Evolutionary conservation across 768 basidiomycete genomes (phyloP).

Genomic region (Russula griseocarnosa): DNA sequence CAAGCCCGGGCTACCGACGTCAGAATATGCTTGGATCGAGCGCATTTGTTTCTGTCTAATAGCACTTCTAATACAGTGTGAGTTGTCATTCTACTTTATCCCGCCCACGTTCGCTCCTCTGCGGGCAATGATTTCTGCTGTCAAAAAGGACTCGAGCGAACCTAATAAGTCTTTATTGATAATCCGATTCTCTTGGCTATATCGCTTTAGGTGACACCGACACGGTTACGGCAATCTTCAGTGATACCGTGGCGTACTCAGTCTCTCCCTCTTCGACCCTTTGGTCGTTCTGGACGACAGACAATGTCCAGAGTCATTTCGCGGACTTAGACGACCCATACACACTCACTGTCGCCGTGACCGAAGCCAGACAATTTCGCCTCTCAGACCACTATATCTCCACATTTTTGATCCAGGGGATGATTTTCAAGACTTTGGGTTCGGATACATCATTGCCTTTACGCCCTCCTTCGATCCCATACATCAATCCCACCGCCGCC

Average conservation of each 20-base stretch:
- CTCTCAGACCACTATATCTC: background rate
- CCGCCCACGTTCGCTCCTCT: background rate
- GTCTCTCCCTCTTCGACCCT: background rate
- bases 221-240: conserved; percentile 14
- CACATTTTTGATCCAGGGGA: conserved; percentile 7
- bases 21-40: conserved; percentile 6
- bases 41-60: conserved; percentile 10
- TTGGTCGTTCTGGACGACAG: background rate
- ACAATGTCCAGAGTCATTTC: background rate
- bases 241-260: background rate
- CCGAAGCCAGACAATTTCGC: background rate
- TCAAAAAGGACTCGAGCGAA: background rate
- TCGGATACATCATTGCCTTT: background rate
- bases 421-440: background rate
- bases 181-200: background rate
- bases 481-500: background rate
- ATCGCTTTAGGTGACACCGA: background rate
- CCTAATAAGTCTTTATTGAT: background rate
- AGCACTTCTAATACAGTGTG: conserved; percentile 18
- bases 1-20: background rate
- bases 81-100: background rate
- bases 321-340: background rate
- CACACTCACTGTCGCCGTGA: background rate
- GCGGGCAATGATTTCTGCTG: background rate
- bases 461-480: background rate